Evolutionary conservation across 768 basidiomycete species (phyloP).

Genomic region (Lactarius deliciosus): DNA sequence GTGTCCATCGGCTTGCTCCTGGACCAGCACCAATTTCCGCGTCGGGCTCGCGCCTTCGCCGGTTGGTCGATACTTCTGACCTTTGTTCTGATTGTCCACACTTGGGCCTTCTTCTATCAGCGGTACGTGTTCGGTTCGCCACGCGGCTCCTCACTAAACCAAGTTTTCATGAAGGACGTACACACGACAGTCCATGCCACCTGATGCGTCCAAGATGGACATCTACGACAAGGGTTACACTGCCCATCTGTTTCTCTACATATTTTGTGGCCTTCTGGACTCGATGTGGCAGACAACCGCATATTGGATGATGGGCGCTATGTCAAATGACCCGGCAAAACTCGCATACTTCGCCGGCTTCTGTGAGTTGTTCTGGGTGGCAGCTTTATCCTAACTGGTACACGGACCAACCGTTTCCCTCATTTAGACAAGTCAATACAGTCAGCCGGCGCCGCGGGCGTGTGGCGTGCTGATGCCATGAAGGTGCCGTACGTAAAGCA

Average conservation of each 20-base stretch:
- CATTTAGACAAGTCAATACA: constrained; percentile 68
- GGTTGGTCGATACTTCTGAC: constrained; percentile 63
- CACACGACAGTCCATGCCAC: constrained; percentile 51
- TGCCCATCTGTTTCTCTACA: constrained; percentile 59
- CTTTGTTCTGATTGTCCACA: constrained; percentile 68
- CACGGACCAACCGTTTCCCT: constrained; percentile 2
- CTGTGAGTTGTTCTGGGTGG: constrained; percentile 49
- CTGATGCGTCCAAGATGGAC: constrained; percentile 52
- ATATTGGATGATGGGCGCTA: constrained; percentile 83
- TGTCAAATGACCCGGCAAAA: constrained; percentile 80
- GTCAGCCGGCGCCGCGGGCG: constrained; percentile 71
- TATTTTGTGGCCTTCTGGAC: constrained; percentile 74
- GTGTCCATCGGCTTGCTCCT: constrained; percentile 67
- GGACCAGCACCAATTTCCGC: constrained; percentile 53
- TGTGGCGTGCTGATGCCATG: constrained; percentile 70
- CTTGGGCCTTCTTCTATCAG: constrained; percentile 78
- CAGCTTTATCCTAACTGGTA: background rate
- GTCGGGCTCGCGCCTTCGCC: constrained; percentile 68
- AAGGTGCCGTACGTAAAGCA: constrained; percentile 52
- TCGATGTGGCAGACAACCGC: constrained; percentile 84
- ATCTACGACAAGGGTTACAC: constrained; percentile 55
- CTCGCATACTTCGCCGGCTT: constrained; percentile 81
- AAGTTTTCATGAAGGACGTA: constrained; percentile 48
- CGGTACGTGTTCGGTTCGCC: constrained; percentile 41
- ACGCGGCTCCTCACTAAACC: background rate